phyloP scores from a whole-genome alignment of 2,329 filamentous ascomycete species.

The Fusarium verticillioides region DNA sequence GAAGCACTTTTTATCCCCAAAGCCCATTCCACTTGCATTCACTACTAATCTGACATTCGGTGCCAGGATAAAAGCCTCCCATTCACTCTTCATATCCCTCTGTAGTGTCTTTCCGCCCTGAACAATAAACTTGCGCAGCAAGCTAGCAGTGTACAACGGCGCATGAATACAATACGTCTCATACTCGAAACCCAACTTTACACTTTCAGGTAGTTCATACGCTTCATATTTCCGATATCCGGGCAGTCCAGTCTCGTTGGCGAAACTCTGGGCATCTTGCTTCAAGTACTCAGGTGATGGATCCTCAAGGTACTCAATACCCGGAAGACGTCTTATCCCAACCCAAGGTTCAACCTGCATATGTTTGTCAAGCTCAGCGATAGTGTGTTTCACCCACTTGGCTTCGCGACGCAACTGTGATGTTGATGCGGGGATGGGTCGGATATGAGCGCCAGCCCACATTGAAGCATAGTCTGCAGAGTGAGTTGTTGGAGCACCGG shows the following conservation, averaged over 20 bases:
- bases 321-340: conserved; percentile 61
- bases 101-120: conserved; percentile 46
- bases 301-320: conserved; percentile 63
- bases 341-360: conserved; percentile 45
- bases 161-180: conserved; percentile 66
- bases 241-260: conserved; percentile 43
- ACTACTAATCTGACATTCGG: conserved; percentile 43
- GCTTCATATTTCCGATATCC: conserved; percentile 45
- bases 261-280: conserved; percentile 44
- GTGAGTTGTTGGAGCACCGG: conserved; percentile 44
- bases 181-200: conserved; percentile 62
- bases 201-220: conserved; percentile 55
- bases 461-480: conserved; percentile 63
- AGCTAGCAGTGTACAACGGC: conserved; percentile 61
- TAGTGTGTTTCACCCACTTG: conserved; percentile 46
- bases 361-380: conserved; percentile 41
- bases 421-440: conserved; percentile 57
- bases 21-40: conserved; percentile 51
- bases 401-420: conserved; percentile 49
- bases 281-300: conserved; percentile 53
- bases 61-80: conserved; percentile 46
- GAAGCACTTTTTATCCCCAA: conserved; percentile 48
- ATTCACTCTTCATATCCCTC: conserved; percentile 45
- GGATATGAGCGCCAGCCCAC: conserved; percentile 68
- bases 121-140: conserved; percentile 48